Percentiles rank a stretch among this genome's conserved stretches.
Evolutionary conservation across 371 early-diverging fungal species (phyloP).

Genomic region (Coemansia sp.): DNA sequence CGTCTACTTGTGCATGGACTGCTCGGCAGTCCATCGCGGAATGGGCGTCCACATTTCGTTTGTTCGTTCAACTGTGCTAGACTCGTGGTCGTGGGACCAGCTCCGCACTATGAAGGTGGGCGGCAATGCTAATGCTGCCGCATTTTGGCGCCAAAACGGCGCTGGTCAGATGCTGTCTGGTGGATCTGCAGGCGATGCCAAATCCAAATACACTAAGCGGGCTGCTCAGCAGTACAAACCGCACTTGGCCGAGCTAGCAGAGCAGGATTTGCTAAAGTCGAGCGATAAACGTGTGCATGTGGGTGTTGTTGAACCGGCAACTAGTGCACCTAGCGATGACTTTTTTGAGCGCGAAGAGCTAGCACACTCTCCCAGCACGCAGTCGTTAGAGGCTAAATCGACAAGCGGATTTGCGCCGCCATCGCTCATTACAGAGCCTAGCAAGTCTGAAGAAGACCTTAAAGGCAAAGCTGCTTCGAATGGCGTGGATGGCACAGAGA

Average conservation of each 20-base stretch:
- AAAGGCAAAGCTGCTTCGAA: neutral
- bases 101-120: slow-evolving; percentile 86
- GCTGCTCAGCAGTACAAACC: slow-evolving; percentile 84
- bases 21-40: slow-evolving; percentile 93
- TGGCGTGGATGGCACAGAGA: neutral
- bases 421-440: slow-evolving; percentile 12
- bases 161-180: slow-evolving; percentile 45
- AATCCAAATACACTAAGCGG: slow-evolving; percentile 77
- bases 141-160: slow-evolving; percentile 75
- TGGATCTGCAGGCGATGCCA: slow-evolving; percentile 67
- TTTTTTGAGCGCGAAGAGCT: slow-evolving; percentile 28
- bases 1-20: slow-evolving; percentile 96
- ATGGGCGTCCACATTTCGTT: slow-evolving; percentile 96
- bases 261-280: slow-evolving; percentile 69
- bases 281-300: slow-evolving; percentile 32
- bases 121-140: slow-evolving; percentile 65
- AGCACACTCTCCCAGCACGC: slow-evolving; percentile 10
- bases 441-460: slow-evolving; percentile 10
- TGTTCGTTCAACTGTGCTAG: slow-evolving; percentile 90
- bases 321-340: slow-evolving; percentile 6
- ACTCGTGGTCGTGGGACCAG: slow-evolving; percentile 93
- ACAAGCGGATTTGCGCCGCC: slow-evolving; percentile 25
- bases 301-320: neutral
- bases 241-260: slow-evolving; percentile 67
- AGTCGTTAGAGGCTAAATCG: neutral